These are phyloP conservation scores for Arthromyces matolae DNA, from an alignment of 768 basidiomycete genomes.

Conservation along the genomic window DNA sequence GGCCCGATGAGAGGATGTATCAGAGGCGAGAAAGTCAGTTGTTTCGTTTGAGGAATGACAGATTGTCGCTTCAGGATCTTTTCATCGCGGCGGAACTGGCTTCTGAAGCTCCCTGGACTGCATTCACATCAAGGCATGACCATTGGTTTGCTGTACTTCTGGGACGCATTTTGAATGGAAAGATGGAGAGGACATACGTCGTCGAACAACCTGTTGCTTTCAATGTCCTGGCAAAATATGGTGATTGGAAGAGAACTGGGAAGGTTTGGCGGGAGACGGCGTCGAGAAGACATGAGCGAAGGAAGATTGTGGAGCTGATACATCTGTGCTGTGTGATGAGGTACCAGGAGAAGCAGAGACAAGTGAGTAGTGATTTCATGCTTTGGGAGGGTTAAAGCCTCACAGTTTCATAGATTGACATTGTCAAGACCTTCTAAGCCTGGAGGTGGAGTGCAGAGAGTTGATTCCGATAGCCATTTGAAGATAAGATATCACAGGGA, in stretches of 20 bases:
- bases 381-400: not conserved
- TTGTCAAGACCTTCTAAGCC: too few relatives aligned
- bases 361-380: not conserved
- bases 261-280: not conserved
- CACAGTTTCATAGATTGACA: too few relatives aligned
- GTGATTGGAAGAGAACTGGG: not conserved
- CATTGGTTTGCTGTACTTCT: conserved; percentile 8
- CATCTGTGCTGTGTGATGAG: not conserved
- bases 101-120: conserved; percentile 2
- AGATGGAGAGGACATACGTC: not conserved
- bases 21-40: not conserved
- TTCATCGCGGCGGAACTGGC: not conserved
- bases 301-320: conserved; percentile 5
- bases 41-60: not conserved
- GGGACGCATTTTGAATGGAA: not conserved
- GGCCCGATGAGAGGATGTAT: conserved; percentile 1
- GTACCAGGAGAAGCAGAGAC: not conserved
- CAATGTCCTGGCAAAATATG: not conserved
- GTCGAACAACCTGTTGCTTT: not conserved
- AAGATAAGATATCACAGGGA: too few relatives aligned
- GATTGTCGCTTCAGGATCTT: not conserved
- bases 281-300: not conserved
- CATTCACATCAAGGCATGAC: not conserved
- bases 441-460: too few relatives aligned
- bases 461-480: too few relatives aligned